These are phyloP conservation scores for Fusarium sp. DNA, from an alignment of 2,329 filamentous ascomycete species.

Conservation along the genomic window DNA sequence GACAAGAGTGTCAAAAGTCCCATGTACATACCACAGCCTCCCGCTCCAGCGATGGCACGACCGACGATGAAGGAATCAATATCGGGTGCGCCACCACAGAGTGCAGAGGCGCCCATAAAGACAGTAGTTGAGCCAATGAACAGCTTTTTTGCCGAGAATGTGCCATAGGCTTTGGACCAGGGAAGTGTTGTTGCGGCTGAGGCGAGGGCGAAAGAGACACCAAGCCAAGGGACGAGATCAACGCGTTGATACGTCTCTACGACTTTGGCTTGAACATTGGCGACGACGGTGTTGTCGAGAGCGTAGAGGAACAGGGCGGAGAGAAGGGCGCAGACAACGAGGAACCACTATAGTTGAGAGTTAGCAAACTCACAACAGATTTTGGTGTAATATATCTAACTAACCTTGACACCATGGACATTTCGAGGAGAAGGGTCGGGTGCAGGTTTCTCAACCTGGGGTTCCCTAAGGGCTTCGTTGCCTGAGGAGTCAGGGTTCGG, in stretches of 20 bases:
- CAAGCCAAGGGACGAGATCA: conserved; percentile 29
- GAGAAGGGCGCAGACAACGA: conserved; percentile 1
- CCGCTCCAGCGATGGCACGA: conserved; percentile 53
- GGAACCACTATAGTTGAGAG: background rate
- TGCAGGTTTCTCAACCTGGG: background rate
- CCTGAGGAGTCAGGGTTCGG: background rate
- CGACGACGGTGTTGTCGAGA: conserved; percentile 34
- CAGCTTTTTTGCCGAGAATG: conserved; percentile 39
- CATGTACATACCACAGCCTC: conserved; percentile 48
- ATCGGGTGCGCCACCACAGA: conserved; percentile 52
- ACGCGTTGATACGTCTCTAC: conserved; percentile 15
- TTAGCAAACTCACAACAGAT: background rate
- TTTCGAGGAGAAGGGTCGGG: background rate
- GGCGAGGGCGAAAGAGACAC: conserved; percentile 37
- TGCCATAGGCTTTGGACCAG: conserved; percentile 23
- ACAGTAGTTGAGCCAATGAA: conserved; percentile 34
- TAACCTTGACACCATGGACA: background rate
- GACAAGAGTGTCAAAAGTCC: conserved; percentile 26
- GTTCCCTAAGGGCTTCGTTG: background rate
- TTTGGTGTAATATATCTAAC: background rate
- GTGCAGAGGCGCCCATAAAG: conserved; percentile 42
- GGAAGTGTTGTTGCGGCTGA: conserved; percentile 21
- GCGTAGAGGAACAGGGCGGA: conserved; percentile 14
- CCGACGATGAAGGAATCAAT: conserved; percentile 57
- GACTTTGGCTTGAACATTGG: conserved; percentile 31